Evolutionary conservation across 2,329 filamentous ascomycete species (phyloP), one percentile per base, ranked within the genome.

Genomic region (Fusarium sp.): DNA sequence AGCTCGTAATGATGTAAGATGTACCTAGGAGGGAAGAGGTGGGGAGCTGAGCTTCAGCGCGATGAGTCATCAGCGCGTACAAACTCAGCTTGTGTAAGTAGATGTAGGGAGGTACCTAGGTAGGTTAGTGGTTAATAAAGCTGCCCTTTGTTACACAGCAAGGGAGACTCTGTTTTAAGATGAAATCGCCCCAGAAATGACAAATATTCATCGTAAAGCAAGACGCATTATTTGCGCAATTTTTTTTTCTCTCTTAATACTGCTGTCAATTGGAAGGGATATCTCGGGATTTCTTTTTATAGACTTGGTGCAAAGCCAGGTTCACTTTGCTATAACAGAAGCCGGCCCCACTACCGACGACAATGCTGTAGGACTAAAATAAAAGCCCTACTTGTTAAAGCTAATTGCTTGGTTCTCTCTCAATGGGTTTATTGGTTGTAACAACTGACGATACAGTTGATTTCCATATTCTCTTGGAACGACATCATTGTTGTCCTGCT

Each of bases 281-380:
- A 22, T 26, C 44, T 47, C 28, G 35, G 22, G 12, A 31, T 33
- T 71, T 71, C 70, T 72, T 72, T 72, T 72, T 73, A 73, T 71
- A 73, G 70, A 60, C 56, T 39, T 61, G 57, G 48, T 44, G 53
- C 48, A 65, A 67, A 71, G 53, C 61, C 56, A 56, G 47, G 58
- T 64, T 53, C 58, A 64, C 58, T 50, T 68, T 68, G 39, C 36
- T 55, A 42, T 30, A 24, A 60, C 65, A 70, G 38, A 42, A 44
- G n/a, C 35, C 24, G 18, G 66, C 57, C 70, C 70, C 70, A 73
- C 66, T 38, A 60, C 55, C n/a, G 42, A 65, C 45, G 47, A 61
- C 48, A 55, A 66, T 18, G 50, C 35, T 26, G 35, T 30, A 45
- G 36, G 55, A 64, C 26, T 57, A 48, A 38, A 67, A 39, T 31